phyloP scores from a whole-genome alignment of 2,329 filamentous ascomycete genomes.

The Botrytis hyacinthi region DNA sequence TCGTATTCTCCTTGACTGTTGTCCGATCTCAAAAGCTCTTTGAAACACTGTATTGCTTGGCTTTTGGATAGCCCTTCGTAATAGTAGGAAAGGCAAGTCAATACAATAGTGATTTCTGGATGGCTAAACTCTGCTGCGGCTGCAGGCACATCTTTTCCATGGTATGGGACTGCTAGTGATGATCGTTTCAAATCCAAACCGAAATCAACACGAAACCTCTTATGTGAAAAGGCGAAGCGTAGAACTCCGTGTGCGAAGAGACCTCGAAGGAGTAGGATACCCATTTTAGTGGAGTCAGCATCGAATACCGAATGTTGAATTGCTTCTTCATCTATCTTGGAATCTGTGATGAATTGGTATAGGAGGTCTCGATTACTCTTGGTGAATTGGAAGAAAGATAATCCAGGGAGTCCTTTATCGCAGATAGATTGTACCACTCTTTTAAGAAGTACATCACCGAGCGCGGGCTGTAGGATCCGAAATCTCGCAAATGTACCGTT shows the following conservation, averaged over 20 bases:
- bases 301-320: conserved; percentile 17
- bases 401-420: conserved; percentile 43
- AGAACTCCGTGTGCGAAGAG: conserved; percentile 57
- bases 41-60: conserved; percentile 49
- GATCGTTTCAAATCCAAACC: conserved; percentile 51
- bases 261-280: conserved; percentile 52
- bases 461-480: conserved; percentile 46
- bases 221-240: conserved; percentile 51
- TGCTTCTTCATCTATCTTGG: conserved; percentile 22
- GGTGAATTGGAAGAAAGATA: conserved; percentile 39
- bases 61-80: conserved; percentile 53
- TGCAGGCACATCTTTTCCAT: conserved; percentile 57
- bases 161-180: conserved; percentile 56
- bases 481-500: conserved; percentile 48
- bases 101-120: conserved; percentile 54
- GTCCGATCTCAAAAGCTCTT: conserved; percentile 50
- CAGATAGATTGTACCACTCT: conserved; percentile 45
- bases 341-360: conserved; percentile 17
- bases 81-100: conserved; percentile 58
- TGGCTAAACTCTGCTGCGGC: conserved; percentile 56
- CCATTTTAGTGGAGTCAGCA: conserved; percentile 37
- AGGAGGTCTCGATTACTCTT: background rate
- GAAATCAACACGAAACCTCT: conserved; percentile 65
- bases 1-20: conserved; percentile 52
- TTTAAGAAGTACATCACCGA: conserved; percentile 37